phyloP scores from a whole-genome alignment of 345 rosid species.

The Gossypium stocksii region DNA sequence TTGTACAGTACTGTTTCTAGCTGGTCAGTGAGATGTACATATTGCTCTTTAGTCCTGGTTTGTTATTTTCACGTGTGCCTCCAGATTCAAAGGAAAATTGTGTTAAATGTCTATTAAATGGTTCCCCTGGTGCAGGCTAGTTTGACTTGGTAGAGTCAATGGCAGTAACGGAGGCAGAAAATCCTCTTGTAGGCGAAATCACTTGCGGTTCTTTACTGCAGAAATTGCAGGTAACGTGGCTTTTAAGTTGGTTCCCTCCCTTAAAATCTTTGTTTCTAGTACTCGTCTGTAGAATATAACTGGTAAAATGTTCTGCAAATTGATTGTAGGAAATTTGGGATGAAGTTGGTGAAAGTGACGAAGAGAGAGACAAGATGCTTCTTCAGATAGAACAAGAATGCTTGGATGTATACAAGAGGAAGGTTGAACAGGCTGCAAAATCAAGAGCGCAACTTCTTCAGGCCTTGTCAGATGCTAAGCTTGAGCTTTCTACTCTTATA shows the following conservation, averaged over 20 bases:
- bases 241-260: neutral
- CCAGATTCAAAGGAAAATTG: neutral
- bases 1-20: constrained; percentile 7
- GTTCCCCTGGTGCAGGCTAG: constrained; percentile 24
- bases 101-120: neutral
- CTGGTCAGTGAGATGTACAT: neutral
- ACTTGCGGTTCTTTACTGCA: constrained; percentile 83
- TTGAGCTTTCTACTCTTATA: constrained; percentile 68
- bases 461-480: constrained; percentile 76
- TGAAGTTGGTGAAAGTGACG: constrained; percentile 96
- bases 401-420: constrained; percentile 88
- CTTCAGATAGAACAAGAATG: constrained; percentile 93
- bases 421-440: constrained; percentile 83
- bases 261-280: neutral
- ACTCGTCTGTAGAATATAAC: neutral
- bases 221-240: constrained; percentile 67
- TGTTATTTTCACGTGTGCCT: neutral
- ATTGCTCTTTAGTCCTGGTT: neutral
- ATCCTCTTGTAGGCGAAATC: constrained; percentile 78
- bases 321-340: constrained; percentile 85
- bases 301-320: constrained; percentile 7
- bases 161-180: constrained; percentile 62
- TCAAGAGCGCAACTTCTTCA: constrained; percentile 85
- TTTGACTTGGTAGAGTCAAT: constrained; percentile 38
- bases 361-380: constrained; percentile 88